phyloP scores from a whole-genome alignment of 2,329 filamentous ascomycete species.

The Colletotrichum liaoningense region DNA sequence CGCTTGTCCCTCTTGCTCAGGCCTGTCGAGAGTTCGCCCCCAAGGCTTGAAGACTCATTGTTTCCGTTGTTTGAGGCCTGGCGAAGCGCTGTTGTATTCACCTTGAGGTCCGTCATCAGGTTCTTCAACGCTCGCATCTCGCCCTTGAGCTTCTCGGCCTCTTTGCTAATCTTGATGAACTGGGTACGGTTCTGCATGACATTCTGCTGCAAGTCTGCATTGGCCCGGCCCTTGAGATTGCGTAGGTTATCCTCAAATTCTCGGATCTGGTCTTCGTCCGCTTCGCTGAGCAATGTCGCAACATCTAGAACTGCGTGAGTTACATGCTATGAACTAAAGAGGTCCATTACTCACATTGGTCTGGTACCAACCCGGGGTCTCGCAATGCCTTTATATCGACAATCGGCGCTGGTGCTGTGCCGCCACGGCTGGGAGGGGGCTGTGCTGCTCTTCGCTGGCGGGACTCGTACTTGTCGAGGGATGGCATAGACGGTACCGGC shows the following conservation, averaged over 20 bases:
- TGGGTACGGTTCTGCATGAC: constrained; percentile 97
- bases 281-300: constrained; percentile 80
- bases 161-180: constrained; percentile 99
- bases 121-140: constrained; percentile 94
- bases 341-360: constrained; percentile 72
- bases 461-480: constrained; percentile 68
- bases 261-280: constrained; percentile 87
- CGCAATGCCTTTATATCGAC: constrained; percentile 83
- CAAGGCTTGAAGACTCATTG: constrained; percentile 58
- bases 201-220: constrained; percentile 90
- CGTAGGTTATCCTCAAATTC: constrained; percentile 82
- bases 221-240: constrained; percentile 81
- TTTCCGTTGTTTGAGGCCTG: constrained; percentile 67
- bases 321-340: background rate
- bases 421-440: constrained; percentile 63
- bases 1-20: constrained; percentile 82
- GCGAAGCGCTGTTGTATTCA: constrained; percentile 76
- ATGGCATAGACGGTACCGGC: constrained; percentile 76
- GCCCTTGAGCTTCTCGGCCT: constrained; percentile 95
- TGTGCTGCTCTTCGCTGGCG: constrained; percentile 59
- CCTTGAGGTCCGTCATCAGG: constrained; percentile 92
- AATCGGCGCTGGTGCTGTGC: constrained; percentile 66
- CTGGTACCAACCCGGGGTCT: constrained; percentile 82
- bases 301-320: constrained; percentile 60
- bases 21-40: constrained; percentile 63